A percentile compares a stretch with the other conserved stretches of the same genome.
Evolutionary conservation across 768 basidiomycete species (phyloP).

Genomic region (Kwoniella bestiolae): DNA sequence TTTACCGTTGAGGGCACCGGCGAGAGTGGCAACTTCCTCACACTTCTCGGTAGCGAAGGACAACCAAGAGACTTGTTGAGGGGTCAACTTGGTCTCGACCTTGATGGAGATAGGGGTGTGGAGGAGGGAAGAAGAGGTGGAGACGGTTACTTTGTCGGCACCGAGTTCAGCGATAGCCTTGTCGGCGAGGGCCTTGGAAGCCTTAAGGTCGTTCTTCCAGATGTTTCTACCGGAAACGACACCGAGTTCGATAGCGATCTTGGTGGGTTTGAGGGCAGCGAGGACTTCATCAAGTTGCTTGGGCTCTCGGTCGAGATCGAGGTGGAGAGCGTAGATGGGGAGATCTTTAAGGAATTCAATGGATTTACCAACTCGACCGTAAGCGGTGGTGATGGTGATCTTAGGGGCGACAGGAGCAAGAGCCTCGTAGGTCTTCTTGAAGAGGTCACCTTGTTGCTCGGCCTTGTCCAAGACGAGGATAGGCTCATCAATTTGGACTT

Average conservation of each 20-base stretch:
- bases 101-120: conserved; percentile 97
- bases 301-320: conserved; percentile 93
- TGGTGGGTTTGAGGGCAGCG: conserved; percentile 79
- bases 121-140: conserved; percentile 95
- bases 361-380: conserved; percentile 92
- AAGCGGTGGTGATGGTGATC: conserved; percentile 94
- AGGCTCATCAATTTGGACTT: conserved; percentile 97
- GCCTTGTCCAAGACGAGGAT: conserved; percentile 90
- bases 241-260: conserved; percentile 84
- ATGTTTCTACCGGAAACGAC: conserved; percentile 98
- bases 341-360: conserved; percentile 85
- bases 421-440: conserved; percentile 75
- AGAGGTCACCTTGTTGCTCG: conserved; percentile 75
- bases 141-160: conserved; percentile 79
- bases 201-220: conserved; percentile 95
- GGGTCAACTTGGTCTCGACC: conserved; percentile 85
- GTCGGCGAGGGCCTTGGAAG: conserved; percentile 78
- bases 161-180: conserved; percentile 84
- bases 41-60: conserved; percentile 98
- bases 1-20: conserved; percentile 80
- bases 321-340: conserved; percentile 89
- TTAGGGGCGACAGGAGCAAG: conserved; percentile 82
- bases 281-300: conserved; percentile 82
- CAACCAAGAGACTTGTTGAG: conserved; percentile 95
- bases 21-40: conserved; percentile 82